Evolutionary conservation across 2,329 filamentous ascomycete genomes (phyloP).

Genomic region (Sporothrix pallida): DNA sequence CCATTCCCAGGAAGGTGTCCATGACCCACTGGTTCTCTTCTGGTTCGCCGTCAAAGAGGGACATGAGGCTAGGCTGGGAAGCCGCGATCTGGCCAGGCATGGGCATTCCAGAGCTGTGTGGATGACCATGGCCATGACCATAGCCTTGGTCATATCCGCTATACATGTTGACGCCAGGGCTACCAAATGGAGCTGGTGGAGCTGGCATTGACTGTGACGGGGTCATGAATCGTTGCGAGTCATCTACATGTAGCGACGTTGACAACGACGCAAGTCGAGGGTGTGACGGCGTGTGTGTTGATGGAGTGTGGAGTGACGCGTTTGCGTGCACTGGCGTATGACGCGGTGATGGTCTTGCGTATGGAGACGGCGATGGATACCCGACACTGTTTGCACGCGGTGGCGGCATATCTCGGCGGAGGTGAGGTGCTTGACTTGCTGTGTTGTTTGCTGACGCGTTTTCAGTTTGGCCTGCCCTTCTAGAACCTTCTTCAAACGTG

Average conservation of each 20-base stretch:
- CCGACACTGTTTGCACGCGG: not conserved
- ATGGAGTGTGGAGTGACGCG: not conserved
- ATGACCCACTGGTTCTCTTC: constrained; percentile 31
- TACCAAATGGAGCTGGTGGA: not conserved
- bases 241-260: not conserved
- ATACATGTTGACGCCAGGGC: not conserved
- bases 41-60: constrained; percentile 28
- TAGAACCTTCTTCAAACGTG: constrained; percentile 22
- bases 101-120: not conserved
- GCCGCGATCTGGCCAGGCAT: not conserved
- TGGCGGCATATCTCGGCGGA: not conserved
- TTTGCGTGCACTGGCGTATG: not conserved
- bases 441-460: not conserved
- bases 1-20: constrained; percentile 26
- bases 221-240: not conserved
- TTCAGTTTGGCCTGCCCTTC: not conserved
- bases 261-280: not conserved
- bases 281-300: not conserved
- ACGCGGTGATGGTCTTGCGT: not conserved
- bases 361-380: not conserved
- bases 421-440: not conserved
- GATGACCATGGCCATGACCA: not conserved
- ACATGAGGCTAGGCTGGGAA: not conserved
- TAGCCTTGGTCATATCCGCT: not conserved
- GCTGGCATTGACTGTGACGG: not conserved